A percentile compares a stretch with the other conserved stretches of the same genome.
Conservation (phyloP, 106 monocot genomes). For the Allium sativum region DNA sequence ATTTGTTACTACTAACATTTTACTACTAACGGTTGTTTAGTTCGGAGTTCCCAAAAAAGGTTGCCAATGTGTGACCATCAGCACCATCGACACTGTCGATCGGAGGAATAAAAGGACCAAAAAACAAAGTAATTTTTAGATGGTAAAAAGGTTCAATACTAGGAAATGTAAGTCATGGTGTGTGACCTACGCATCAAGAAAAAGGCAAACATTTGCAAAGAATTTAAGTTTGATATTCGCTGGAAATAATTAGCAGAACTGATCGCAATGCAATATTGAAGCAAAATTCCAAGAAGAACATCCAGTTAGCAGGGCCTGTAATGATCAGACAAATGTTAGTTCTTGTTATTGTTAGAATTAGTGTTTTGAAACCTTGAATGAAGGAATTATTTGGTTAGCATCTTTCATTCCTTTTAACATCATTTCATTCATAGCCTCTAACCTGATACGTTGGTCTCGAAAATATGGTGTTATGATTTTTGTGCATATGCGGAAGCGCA, state of each 20-base stretch:
- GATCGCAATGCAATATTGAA: slow-evolving; percentile 43
- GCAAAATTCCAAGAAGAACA: slow-evolving; percentile 39
- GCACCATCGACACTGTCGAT: slow-evolving; percentile 59
- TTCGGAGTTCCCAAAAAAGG: no score
- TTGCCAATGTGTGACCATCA: slow-evolving; percentile 51
- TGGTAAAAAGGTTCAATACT: no score
- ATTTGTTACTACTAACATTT: no score
- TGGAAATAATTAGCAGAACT: slow-evolving; percentile 27
- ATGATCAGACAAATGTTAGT: not conserved
- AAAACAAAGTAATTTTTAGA: slow-evolving; percentile 2
- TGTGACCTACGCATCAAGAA: slow-evolving; percentile 36
- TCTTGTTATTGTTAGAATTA: not conserved
- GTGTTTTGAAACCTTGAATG: not conserved
- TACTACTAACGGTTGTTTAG: no score
- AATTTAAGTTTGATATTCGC: slow-evolving; percentile 29
- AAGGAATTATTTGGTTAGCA: slow-evolving; percentile 38
- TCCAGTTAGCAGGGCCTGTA: slow-evolving; percentile 39
- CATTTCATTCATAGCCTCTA: slow-evolving; percentile 55
- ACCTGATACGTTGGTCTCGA: slow-evolving; percentile 68
- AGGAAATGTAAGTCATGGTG: not conserved
- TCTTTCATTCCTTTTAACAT: slow-evolving; percentile 46
- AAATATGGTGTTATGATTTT: no score
- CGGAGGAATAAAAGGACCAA: not conserved
- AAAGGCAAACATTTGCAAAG: slow-evolving; percentile 41
- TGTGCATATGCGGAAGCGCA: no score